Evolutionary conservation across 2,329 filamentous ascomycete species (phyloP), one percentile per base, ranked within the genome.

Genomic region (Arthrobotrys sinensis): DNA sequence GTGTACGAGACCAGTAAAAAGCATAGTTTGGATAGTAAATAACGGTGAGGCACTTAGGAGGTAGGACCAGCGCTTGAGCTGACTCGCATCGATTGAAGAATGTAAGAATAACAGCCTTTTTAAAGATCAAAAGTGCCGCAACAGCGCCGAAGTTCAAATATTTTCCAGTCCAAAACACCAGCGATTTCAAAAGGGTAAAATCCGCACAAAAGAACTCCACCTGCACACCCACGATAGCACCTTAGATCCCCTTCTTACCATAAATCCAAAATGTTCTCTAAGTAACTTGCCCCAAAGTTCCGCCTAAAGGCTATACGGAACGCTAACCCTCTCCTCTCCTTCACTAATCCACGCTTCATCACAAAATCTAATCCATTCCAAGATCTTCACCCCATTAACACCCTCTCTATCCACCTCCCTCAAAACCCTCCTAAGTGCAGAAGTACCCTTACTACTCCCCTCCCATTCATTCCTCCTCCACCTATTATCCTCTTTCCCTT

Each of bases 291-390:
- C 24, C 24, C 2, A 28, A 28, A 28, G n/a, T n/a, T 3, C 28
- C 19, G 3, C 5, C 52, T 40, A 46, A 28, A 64, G 43, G 28
- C n/a, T 60, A 28, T 60, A 60, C 8, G 55, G n/a, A 32, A n/a
- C 19, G 5, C n/a, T 19, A 12, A 36, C 32, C 24, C 64, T 40
- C 5, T 60, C 65, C 4, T 60, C 43, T 63, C 19, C 34, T 19
- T 70, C 67, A n/a, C 34, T 55, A 34, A 78, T 16, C 75, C 75
- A 78, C 11, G 48, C 70, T 14, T 68, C 67, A 68, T 78, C 75
- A 24, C 75, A 78, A 67, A 67, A 78, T n/a, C 67, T 28, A 43
- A 78, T 72, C 75, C 75, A 78, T 21, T 78, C 67, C 32, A 78
- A 52, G 16, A 78, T 72, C 6, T 28, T n/a, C 10, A 78, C 52